A percentile compares a stretch with the other conserved stretches of the same genome.
Evolutionary conservation across 495 filamentous ascomycete genomes (phyloP).

Genomic region (Coniosporium apollinis): DNA sequence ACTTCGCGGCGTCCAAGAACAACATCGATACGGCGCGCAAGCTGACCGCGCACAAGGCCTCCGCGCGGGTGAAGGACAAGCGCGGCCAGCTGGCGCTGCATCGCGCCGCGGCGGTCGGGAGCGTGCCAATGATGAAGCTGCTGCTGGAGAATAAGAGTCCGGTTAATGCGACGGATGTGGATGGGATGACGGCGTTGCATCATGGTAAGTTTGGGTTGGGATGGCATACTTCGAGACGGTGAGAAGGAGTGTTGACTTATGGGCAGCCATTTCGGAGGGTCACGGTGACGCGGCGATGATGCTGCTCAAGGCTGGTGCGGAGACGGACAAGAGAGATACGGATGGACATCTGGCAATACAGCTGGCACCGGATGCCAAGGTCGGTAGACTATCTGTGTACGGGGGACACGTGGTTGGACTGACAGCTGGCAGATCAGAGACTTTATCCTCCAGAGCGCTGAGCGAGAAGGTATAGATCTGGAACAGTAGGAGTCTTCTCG

Average conservation of each 20-base stretch:
- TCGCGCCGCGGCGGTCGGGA: conserved; percentile 78
- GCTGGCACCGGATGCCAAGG: conserved; percentile 67
- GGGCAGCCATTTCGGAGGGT: conserved; percentile 57
- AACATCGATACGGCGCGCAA: conserved; percentile 67
- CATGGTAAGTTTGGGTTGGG: conserved; percentile 43
- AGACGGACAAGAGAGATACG: conserved; percentile 57
- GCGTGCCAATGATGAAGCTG: conserved; percentile 65
- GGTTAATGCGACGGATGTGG: conserved; percentile 68
- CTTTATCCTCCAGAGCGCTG: conserved; percentile 65
- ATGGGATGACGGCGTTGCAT: conserved; percentile 77
- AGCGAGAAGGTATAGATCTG: conserved; percentile 71
- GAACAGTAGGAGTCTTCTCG: no score
- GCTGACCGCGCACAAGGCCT: conserved; percentile 59
- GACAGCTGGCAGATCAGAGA: conserved; percentile 37
- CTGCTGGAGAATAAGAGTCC: conserved; percentile 68
- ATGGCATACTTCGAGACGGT: no score
- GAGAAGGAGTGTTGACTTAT: background rate
- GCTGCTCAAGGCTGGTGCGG: conserved; percentile 70
- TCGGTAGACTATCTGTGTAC: conserved; percentile 16
- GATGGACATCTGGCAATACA: conserved; percentile 64
- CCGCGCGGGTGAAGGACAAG: conserved; percentile 69
- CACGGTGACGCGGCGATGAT: conserved; percentile 78
- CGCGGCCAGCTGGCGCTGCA: conserved; percentile 77
- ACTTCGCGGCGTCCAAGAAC: conserved; percentile 80
- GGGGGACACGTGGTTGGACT: background rate